These are phyloP conservation scores for Leucocoprinus birnbaumii DNA, from an alignment of 768 basidiomycete genomes.

Conservation along the genomic window DNA sequence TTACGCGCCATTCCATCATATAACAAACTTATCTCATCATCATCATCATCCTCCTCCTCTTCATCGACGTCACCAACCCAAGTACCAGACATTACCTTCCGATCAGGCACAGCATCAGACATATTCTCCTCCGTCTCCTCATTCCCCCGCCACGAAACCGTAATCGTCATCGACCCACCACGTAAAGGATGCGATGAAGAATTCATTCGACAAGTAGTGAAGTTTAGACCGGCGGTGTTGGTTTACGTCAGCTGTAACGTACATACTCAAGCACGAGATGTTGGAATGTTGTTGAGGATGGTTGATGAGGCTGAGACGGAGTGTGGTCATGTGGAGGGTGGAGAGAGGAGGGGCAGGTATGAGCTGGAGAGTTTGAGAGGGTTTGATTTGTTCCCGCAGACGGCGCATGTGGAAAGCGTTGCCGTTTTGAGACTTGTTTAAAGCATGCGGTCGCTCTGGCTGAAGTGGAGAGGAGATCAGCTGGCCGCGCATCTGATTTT, in stretches of 20 bases:
- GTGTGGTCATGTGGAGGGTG: conserved; percentile 24
- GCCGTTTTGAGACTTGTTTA: conserved; percentile 55
- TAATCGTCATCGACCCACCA: conserved; percentile 85
- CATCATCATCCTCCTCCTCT: background rate
- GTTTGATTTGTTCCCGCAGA: conserved; percentile 96
- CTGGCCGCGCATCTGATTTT: no score
- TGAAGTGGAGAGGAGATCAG: no score
- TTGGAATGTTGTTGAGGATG: conserved; percentile 40
- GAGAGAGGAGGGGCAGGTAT: conserved; percentile 48
- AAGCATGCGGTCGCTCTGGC: no score
- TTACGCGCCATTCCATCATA: conserved; percentile 5
- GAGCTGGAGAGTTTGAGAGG: conserved; percentile 80
- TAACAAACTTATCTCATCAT: background rate
- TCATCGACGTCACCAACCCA: background rate
- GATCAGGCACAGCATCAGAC: conserved; percentile 79
- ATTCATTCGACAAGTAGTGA: conserved; percentile 74
- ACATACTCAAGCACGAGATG: conserved; percentile 87
- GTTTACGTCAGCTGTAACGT: conserved; percentile 97
- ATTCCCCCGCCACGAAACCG: conserved; percentile 68
- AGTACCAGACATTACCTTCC: conserved; percentile 56
- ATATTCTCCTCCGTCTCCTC: conserved; percentile 66
- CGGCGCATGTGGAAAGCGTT: conserved; percentile 88
- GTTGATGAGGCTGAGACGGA: conserved; percentile 62
- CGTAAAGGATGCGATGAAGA: conserved; percentile 88
- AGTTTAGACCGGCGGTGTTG: conserved; percentile 62